Conservation (phyloP, 768 basidiomycete genomes). For the Trametes elegans region DNA sequence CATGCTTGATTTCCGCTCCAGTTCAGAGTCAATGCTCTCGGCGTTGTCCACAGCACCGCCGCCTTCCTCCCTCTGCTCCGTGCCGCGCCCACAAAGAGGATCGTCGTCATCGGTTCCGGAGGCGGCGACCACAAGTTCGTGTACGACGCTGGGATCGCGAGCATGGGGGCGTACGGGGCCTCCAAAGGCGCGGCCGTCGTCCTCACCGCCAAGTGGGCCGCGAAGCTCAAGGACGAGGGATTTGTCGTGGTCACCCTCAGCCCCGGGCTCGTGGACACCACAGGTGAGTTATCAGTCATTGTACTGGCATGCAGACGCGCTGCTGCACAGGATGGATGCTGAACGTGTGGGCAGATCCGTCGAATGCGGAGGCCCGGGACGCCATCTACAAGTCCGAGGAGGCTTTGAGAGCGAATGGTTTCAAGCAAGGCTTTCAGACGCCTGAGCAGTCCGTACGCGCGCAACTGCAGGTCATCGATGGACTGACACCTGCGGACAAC, state of each 20-base stretch:
- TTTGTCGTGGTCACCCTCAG: conserved; percentile 1
- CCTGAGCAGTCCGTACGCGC: conserved; percentile 12
- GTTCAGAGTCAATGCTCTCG: conserved; percentile 36
- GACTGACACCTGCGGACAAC: not conserved
- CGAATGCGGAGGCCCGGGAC: not conserved
- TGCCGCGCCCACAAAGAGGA: conserved; percentile 33
- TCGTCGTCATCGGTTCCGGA: conserved; percentile 33
- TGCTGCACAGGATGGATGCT: no score
- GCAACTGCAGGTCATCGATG: conserved; percentile 2
- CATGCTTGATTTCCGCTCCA: conserved; percentile 1
- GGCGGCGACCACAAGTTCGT: conserved; percentile 30
- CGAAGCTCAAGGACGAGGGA: conserved; percentile 26
- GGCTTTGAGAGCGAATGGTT: not conserved
- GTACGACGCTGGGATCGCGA: conserved; percentile 7
- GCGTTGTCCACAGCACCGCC: conserved; percentile 35
- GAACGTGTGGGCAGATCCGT: not conserved
- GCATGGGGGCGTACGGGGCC: conserved; percentile 29
- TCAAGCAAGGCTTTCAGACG: not conserved
- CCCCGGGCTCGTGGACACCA: conserved; percentile 3
- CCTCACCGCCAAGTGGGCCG: conserved; percentile 37
- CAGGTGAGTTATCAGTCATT: not conserved
- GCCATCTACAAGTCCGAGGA: not conserved
- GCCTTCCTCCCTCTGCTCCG: conserved; percentile 38
- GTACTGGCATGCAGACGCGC: no score
- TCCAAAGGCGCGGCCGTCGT: conserved; percentile 39